Base-by-base conservation (phyloP, 805 yeast species). In the Saccharomycopsis fodiens region DNA sequence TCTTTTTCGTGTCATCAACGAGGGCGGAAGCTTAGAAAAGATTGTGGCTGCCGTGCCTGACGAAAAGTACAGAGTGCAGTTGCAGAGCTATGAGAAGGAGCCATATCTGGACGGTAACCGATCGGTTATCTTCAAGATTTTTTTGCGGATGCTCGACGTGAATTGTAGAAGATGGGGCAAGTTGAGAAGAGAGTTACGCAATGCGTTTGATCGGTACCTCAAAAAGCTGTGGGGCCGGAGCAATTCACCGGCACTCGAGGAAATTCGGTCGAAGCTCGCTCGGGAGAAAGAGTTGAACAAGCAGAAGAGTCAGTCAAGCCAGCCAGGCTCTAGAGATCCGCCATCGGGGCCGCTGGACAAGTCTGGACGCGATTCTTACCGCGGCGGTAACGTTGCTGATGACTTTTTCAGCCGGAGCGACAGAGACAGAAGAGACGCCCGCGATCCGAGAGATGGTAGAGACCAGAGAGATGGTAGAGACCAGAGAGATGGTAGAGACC, bases 281-380 rank as follows among this genome's bases (percentile, higher is more conserved):
- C 16, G 21, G 22, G 43, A 29, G 30, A 40, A 29, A 0, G 32
- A 42, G 16, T 27, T 27, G 15, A 16, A 17, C n/a, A 40, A 40
- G 16, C 19, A 45, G 57, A 30, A 57, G 54, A 17, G 62, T 61
- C 10, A 30, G 10, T 6, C 10, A 25, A 25, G 29, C 10, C 29
- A 25, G 29, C 29, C 36, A 6, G 8, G 10, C 8, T 5, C 5
- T 10, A 32, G 36, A 7, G 20, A 32, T 32, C 8, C 36, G 10
- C 29, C 36, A 6, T 7, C 36, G 15, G 20, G 36, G 15, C 20
- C 20, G 15, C 36, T 10, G 36, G 36, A 32, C 8, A 5, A 19
- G 20, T 32, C 20, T 15, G 7, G 7, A 19, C 8, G 36, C 5
- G 20, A 32, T 32, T 10, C 36, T 10, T 32, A 32, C 15, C 20